Conservation (phyloP, 805 yeast genomes). For the Gaillardinia entomophila region DNA sequence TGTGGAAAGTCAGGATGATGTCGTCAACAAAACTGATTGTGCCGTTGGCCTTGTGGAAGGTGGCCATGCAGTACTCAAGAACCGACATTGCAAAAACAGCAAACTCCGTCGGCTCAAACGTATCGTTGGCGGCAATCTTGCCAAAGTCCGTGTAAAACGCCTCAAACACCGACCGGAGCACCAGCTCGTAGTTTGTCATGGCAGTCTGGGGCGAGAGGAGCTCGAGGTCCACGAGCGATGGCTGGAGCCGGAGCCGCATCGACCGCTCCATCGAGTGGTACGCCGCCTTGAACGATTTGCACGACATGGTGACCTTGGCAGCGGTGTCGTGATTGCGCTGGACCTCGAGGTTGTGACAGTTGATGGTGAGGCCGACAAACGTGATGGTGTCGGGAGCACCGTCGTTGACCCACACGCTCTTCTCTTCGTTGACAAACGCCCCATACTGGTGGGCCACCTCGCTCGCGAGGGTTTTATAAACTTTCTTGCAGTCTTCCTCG, state of each 20-base stretch:
- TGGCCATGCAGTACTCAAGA: too few species aligned
- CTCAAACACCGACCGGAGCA: conserved; percentile 6
- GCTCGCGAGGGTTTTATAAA: conserved; percentile 13
- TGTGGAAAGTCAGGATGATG: too few species aligned
- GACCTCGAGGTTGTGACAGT: conserved; percentile 14
- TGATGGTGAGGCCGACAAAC: conserved; percentile 29
- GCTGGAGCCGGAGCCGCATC: conserved; percentile 14
- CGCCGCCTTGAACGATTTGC: conserved; percentile 13
- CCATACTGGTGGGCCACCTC: conserved; percentile 21
- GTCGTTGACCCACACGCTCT: conserved; percentile 12
- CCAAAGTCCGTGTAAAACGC: conserved; percentile 4
- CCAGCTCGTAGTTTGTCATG: conserved; percentile 6
- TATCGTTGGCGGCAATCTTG: not conserved
- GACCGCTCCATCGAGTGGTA: conserved; percentile 17
- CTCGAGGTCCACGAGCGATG: conserved; percentile 12
- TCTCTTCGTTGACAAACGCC: conserved; percentile 28
- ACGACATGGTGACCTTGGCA: conserved; percentile 5
- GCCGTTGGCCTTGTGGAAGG: too few species aligned
- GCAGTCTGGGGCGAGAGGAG: conserved; percentile 7
- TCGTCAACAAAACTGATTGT: too few species aligned
- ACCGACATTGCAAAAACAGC: too few species aligned
- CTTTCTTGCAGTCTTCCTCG: conserved; percentile 11
- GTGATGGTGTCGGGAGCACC: not conserved
- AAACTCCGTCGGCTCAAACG: not conserved
- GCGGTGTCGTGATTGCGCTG: conserved; percentile 4